Evolutionary conservation across 371 early-diverging fungal genomes (phyloP).

Genomic region (Syncephalastrum contaminatum): DNA sequence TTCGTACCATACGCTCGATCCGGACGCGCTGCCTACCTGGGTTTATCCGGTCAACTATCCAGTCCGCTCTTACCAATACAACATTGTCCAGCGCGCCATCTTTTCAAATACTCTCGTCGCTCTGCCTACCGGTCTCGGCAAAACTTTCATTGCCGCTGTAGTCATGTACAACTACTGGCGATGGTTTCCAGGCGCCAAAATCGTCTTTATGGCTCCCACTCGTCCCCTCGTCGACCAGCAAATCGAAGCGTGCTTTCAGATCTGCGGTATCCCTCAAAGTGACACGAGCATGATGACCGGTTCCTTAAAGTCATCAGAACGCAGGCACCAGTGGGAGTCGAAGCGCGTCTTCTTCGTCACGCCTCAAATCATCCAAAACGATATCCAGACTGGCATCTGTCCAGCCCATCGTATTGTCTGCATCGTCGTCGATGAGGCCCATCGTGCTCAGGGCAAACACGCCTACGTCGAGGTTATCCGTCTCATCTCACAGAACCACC

Average conservation of each 20-base stretch:
- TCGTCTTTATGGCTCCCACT: slow-evolving; percentile 94
- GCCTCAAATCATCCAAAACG: slow-evolving; percentile 89
- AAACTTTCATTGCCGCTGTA: slow-evolving; percentile 96
- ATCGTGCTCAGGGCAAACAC: slow-evolving; percentile 83
- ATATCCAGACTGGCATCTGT: slow-evolving; percentile 60
- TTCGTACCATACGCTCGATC: slow-evolving; percentile 51
- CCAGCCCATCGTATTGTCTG: slow-evolving; percentile 60
- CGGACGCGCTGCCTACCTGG: slow-evolving; percentile 65
- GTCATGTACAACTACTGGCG: slow-evolving; percentile 93
- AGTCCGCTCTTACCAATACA: slow-evolving; percentile 85
- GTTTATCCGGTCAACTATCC: slow-evolving; percentile 81
- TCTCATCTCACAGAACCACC: slow-evolving; percentile 47
- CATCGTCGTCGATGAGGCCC: slow-evolving; percentile 93
- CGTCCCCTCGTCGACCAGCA: slow-evolving; percentile 92
- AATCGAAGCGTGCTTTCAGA: slow-evolving; percentile 79
- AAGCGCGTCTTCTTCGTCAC: slow-evolving; percentile 87
- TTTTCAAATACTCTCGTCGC: slow-evolving; percentile 88
- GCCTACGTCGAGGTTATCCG: slow-evolving; percentile 79
- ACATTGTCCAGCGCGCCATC: slow-evolving; percentile 78
- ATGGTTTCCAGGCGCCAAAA: slow-evolving; percentile 90
- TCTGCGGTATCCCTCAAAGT: slow-evolving; percentile 68
- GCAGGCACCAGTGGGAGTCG: slow-evolving; percentile 51
- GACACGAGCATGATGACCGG: slow-evolving; percentile 82
- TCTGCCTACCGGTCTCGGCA: slow-evolving; percentile 90
- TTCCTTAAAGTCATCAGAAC: slow-evolving; percentile 47